Evolutionary conservation across 148 eudicot species (phyloP), one percentile per base, ranked within the genome.

Genomic region (Fagopyrum homotropicum): DNA sequence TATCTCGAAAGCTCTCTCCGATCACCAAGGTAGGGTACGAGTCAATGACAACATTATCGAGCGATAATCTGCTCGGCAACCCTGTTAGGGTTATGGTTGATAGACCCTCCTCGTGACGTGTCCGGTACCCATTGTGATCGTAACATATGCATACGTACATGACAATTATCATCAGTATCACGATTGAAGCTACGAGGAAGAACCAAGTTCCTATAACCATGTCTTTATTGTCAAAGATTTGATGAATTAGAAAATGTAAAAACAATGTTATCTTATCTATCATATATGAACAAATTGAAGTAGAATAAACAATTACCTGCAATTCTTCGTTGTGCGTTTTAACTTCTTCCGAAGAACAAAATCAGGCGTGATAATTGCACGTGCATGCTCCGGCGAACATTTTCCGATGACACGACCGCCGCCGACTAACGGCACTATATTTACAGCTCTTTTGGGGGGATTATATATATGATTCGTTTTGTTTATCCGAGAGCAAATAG

Each of bases 21-120:
- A 87, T 51, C 1, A 87, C 77, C 0, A 79, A 72, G 45, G 80
- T 85, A 0, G 88, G 88, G 76, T 81, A 87, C 0, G 90, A 83
- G 16, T 85, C 85, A 0, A 87, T 87, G 0, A 77, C 77, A 6
- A 83, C 64, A 7, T 35, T 48, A 16, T 87, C 90, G 1, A 87
- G 84, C 5, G 72, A 57, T 0, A 57, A 19, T 11, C 63, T 22
- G 10, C 29, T 7, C 10, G 30, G 22, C 6, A 17, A 56, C 7
- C 22, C 22, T 22, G 10, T 17, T 3, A 57, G 19, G 63, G 7
- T 17, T 22, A 57, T 57, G 63, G 63, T 57, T 2, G 22, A 6
- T 4, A 4, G 6, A 26, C 7, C 63, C 30, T 57, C 63, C 9
- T 57, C 29, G 17, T 7, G 63, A 19, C 30, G 63, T 7, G 10